Evolutionary conservation across 2,329 filamentous ascomycete species (phyloP), one percentile per base, ranked within the genome.

Genomic region (Colletotrichum agaves): DNA sequence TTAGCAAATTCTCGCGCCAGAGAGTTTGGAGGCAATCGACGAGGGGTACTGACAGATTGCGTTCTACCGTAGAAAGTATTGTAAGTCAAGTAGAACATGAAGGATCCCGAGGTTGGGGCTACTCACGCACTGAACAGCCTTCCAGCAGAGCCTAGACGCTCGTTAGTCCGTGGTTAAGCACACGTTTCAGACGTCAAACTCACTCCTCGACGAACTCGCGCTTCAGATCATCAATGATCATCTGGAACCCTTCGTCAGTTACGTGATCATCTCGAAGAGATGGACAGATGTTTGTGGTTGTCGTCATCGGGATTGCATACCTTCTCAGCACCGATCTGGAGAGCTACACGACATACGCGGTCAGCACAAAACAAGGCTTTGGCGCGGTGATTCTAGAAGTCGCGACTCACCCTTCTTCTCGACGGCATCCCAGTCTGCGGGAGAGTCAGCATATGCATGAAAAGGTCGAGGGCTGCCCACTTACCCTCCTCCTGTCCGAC

Each of bases 171-270:
- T 27, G 27, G 27, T 8, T 27, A 8, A 27, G 27, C 27, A 27
- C 27, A 27, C 8, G 27, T 27, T 27, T 27, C 27, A 27, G 27
- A 27, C 27, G 27, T 27, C 17, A 53, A 31, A 66, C 47, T 19
- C 47, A 61, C 61, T 93, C 90, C 61, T 93, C 90, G 70, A 94
- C 85, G 75, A 94, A 93, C 78, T 92, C 90, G 73, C 85, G 83
- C 72, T 88, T 86, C 55, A 94, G 83, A 77, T 94, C 87, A 61
- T 85, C 82, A 69, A 87, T 81, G 69, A 84, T 76, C 74, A 90
- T 85, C 58, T 63, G 13, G 10, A 4, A 11, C 35, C 35, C 3
- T 11, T 15, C 12, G 13, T 37, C 35, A 37, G 35, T 15, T 12
- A 15, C 35, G 11, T 37, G 47, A 17, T 33, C 23, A 7, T 10